A percentile compares a stretch with the other conserved stretches of the same genome.
Evolutionary conservation across 208 protist species (phyloP).

Genomic region (Zelonia costaricensis): DNA sequence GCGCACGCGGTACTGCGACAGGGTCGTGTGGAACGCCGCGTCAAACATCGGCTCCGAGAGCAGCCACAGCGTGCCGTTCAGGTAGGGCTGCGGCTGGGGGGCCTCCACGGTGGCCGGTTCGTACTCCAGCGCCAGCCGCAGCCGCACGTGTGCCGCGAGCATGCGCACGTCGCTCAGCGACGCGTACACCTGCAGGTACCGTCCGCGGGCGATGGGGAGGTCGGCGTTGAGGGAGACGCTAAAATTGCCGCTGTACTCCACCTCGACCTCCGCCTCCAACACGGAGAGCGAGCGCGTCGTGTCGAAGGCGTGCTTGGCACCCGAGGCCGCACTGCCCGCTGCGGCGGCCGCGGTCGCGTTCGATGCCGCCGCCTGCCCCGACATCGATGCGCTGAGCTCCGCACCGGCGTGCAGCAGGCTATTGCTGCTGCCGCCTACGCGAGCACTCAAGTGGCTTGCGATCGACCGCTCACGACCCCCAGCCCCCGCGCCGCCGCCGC

Average conservation of each 20-base stretch:
- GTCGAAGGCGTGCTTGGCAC: slow-evolving; percentile 7
- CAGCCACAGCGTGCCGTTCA: slow-evolving; percentile 73
- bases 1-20: slow-evolving; percentile 61
- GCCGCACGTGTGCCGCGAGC: slow-evolving; percentile 47
- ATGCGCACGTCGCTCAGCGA: slow-evolving; percentile 58
- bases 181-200: slow-evolving; percentile 70
- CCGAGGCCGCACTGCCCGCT: neutral
- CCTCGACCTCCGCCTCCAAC: slow-evolving; percentile 75
- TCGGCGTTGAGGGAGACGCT: slow-evolving; percentile 69
- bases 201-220: slow-evolving; percentile 67
- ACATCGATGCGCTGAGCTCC: no score
- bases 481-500: neutral
- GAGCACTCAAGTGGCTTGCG: neutral
- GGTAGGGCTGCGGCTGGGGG: slow-evolving; percentile 54
- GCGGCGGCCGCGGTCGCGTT: neutral
- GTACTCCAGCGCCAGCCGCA: slow-evolving; percentile 58
- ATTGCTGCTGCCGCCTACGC: slow-evolving; percentile 1
- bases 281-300: slow-evolving; percentile 32
- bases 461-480: slow-evolving; percentile 10
- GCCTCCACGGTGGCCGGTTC: slow-evolving; percentile 69
- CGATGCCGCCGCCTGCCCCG: no score
- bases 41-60: slow-evolving; percentile 85
- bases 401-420: neutral
- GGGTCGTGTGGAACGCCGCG: slow-evolving; percentile 59
- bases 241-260: slow-evolving; percentile 78